phyloP scores from a whole-genome alignment of 2,329 filamentous ascomycete species.

The Colletotrichum eremochloae region DNA sequence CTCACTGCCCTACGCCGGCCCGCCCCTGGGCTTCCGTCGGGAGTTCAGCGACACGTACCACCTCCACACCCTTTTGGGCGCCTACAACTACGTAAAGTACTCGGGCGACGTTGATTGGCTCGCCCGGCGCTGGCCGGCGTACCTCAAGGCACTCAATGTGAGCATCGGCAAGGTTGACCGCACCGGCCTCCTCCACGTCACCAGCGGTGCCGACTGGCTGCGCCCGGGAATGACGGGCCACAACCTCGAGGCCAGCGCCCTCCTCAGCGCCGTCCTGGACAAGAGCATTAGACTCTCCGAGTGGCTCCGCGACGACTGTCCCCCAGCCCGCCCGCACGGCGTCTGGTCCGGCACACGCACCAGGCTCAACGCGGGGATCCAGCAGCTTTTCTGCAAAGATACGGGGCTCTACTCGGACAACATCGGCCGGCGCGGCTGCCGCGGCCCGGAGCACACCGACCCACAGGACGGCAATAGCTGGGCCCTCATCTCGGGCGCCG shows the following conservation, averaged over 20 bases:
- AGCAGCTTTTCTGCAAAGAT: slow-evolving; percentile 44
- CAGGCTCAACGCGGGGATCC: slow-evolving; percentile 44
- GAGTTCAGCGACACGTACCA: slow-evolving; percentile 68
- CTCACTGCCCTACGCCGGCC: slow-evolving; percentile 63
- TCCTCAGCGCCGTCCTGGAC: slow-evolving; percentile 65
- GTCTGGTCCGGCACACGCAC: slow-evolving; percentile 42
- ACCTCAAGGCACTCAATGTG: slow-evolving; percentile 53
- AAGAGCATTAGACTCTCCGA: slow-evolving; percentile 61
- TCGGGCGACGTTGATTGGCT: slow-evolving; percentile 60
- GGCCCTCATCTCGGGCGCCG: slow-evolving; percentile 52
- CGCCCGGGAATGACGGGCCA: slow-evolving; percentile 64
- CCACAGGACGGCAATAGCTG: slow-evolving; percentile 66
- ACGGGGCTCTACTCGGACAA: slow-evolving; percentile 62
- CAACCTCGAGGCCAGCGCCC: slow-evolving; percentile 65
- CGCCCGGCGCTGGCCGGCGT: slow-evolving; percentile 58
- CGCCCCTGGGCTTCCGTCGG: slow-evolving; percentile 54
- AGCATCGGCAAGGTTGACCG: slow-evolving; percentile 51
- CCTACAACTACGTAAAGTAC: slow-evolving; percentile 63
- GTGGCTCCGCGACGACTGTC: slow-evolving; percentile 55
- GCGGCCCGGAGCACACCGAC: slow-evolving; percentile 55
- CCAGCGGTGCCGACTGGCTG: slow-evolving; percentile 64
- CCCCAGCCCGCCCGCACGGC: slow-evolving; percentile 25
- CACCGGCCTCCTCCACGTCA: slow-evolving; percentile 62
- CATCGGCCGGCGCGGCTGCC: slow-evolving; percentile 49
- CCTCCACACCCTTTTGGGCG: slow-evolving; percentile 65